Percentiles rank a stretch among this genome's conserved stretches.
phyloP scores from a whole-genome alignment of 768 basidiomycete species.

The Amanita pseudoporphyria region DNA sequence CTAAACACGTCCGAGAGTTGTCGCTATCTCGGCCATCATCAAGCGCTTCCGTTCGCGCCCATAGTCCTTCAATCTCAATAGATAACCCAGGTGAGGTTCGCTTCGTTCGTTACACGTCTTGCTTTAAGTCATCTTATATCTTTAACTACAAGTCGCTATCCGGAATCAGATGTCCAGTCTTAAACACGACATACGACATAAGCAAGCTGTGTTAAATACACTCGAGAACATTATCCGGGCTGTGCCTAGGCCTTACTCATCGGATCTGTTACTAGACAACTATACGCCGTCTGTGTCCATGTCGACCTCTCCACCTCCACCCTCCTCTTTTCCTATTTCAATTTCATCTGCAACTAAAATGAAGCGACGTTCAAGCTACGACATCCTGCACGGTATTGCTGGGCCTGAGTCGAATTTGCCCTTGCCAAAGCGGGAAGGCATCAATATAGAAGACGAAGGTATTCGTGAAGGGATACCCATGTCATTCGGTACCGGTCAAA shows the following conservation, averaged over 20 bases:
- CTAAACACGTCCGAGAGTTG: constrained; percentile 23
- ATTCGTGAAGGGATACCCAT: constrained; percentile 72
- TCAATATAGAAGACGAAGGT: constrained; percentile 35
- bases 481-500: constrained; percentile 33
- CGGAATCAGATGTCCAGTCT: constrained; percentile 74
- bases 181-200: constrained; percentile 76
- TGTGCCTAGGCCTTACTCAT: constrained; percentile 53
- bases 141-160: constrained; percentile 38
- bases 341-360: constrained; percentile 34
- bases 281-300: constrained; percentile 12
- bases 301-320: constrained; percentile 23
- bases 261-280: constrained; percentile 20
- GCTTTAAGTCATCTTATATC: constrained; percentile 14
- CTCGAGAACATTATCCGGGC: constrained; percentile 63
- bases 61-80: constrained; percentile 45
- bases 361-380: constrained; percentile 61
- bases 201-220: constrained; percentile 67
- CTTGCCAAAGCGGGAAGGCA: constrained; percentile 47
- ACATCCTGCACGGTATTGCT: constrained; percentile 58
- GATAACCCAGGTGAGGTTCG: constrained; percentile 57
- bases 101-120: constrained; percentile 1
- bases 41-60: constrained; percentile 32
- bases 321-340: constrained; percentile 19
- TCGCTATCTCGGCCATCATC: constrained; percentile 35
- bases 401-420: constrained; percentile 72